phyloP scores from a whole-genome alignment of 371 early-diverging fungal species.

The Gilbertella persicaria region DNA sequence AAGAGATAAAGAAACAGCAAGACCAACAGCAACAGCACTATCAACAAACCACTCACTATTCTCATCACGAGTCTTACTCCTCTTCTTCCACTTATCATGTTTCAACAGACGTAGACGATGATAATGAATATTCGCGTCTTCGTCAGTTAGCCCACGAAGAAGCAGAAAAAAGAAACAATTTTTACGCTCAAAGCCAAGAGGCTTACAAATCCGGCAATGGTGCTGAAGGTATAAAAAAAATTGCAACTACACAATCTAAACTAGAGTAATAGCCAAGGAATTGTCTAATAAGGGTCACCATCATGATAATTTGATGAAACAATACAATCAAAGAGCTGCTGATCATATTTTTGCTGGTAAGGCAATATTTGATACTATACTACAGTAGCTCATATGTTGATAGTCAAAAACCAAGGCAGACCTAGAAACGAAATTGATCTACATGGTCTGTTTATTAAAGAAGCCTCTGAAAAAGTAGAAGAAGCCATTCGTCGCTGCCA shows the following conservation, averaged over 20 bases:
- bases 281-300: slow-evolving; percentile 55
- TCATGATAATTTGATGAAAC: slow-evolving; percentile 55
- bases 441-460: slow-evolving; percentile 61
- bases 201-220: slow-evolving; percentile 48
- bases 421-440: slow-evolving; percentile 59
- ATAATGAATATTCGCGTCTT: slow-evolving; percentile 36
- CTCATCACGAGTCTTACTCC: slow-evolving; percentile 4
- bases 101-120: slow-evolving; percentile 28
- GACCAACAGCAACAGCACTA: slow-evolving; percentile 19
- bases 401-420: slow-evolving; percentile 50
- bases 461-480: slow-evolving; percentile 56
- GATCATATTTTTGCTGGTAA: slow-evolving; percentile 51
- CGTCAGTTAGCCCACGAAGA: slow-evolving; percentile 45
- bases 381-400: too few relatives aligned
- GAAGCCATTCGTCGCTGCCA: slow-evolving; percentile 52
- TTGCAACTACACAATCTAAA: not conserved
- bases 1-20: slow-evolving; percentile 27
- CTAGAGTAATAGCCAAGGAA: slow-evolving; percentile 40
- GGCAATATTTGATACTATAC: too few relatives aligned
- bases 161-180: slow-evolving; percentile 46
- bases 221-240: slow-evolving; percentile 34
- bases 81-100: slow-evolving; percentile 9
- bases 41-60: slow-evolving; percentile 10
- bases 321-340: slow-evolving; percentile 55
- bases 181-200: slow-evolving; percentile 42